Evolutionary conservation across 495 filamentous ascomycete species (phyloP), one percentile per base, ranked within the genome.

Genomic region (Aspergillus coremiiformis): DNA sequence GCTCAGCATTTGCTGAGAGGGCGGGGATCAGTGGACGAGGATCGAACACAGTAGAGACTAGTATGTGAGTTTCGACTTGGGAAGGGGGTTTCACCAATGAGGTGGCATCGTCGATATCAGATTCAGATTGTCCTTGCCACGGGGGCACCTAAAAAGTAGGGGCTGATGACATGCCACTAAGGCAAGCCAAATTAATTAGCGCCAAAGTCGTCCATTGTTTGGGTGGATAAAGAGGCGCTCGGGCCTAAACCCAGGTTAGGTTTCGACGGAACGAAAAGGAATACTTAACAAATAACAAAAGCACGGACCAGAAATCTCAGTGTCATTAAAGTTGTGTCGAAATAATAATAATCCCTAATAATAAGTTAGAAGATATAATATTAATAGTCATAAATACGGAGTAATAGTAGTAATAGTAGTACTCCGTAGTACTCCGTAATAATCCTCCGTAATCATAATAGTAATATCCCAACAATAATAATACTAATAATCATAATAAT

Each of bases 91-190:
- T 41, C 37, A 21, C 37, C 37, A 41, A 41, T 41, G n/a, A 21
- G 3, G 2, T 21, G 11, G 3, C 37, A 41, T 19, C 19, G n/a
- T 23, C 47, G 32, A 42, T 47, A 59, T 37, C 44, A 45, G 42
- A 47, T 50, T 47, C 53, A 48, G 37, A 23, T 47, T 47, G 19
- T 43, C 12, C 24, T 44, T 24, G 49, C 24, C 43, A 59, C 49
- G 55, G 47, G 49, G 53, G 42, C 51, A 45, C 44, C 21, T 21
- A 15, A 26, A 37, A 55, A 52, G 43, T 53, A 56, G 59, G 52
- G 49, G 52, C 53, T 49, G 51, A 48, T 62, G 59, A 62, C 59
- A 62, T 56, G 59, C 39, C 59, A 52, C 59, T 62, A 62, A 58
- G 53, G 55, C 49, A 58, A 58, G 55, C 59, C 59, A 62, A 62